Percentiles rank a stretch among this genome's conserved stretches.
Evolutionary conservation across 2,329 filamentous ascomycete genomes (phyloP).

Genomic region (Colletotrichum orchidophilum): DNA sequence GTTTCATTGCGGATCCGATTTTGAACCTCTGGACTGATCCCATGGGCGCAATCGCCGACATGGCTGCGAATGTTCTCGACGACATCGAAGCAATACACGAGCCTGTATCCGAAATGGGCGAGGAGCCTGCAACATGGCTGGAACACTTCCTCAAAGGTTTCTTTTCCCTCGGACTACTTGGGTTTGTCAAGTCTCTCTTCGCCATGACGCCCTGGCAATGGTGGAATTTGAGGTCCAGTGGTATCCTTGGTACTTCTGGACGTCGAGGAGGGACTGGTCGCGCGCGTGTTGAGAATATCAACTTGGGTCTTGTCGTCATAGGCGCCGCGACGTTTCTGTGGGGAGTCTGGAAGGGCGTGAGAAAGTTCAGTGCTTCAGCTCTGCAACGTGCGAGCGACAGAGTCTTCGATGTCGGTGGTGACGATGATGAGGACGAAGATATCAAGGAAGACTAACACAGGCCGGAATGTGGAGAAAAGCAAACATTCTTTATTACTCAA

Average conservation of each 20-base stretch:
- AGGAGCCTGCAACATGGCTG: constrained; percentile 71
- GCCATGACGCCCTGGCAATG: constrained; percentile 79
- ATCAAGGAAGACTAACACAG: constrained; percentile 32
- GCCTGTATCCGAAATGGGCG: constrained; percentile 47
- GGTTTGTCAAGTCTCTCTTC: constrained; percentile 83
- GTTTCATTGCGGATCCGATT: constrained; percentile 92
- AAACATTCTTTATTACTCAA: constrained; percentile 17
- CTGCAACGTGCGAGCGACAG: constrained; percentile 81
- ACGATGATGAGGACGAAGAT: constrained; percentile 66
- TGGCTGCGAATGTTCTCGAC: constrained; percentile 56
- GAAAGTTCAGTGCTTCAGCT: constrained; percentile 75
- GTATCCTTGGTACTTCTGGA: constrained; percentile 60
- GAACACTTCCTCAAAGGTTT: constrained; percentile 91
- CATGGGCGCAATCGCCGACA: constrained; percentile 65
- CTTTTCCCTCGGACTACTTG: constrained; percentile 87
- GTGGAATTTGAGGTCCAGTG: constrained; percentile 75
- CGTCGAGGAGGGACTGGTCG: constrained; percentile 73
- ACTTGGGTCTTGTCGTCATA: constrained; percentile 80
- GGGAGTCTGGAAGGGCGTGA: constrained; percentile 85
- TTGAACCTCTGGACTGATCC: constrained; percentile 90
- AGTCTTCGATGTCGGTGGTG: constrained; percentile 82
- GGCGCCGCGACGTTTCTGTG: constrained; percentile 85
- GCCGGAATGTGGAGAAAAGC: constrained; percentile 13
- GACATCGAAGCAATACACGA: constrained; percentile 48
- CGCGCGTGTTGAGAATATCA: constrained; percentile 81